phyloP scores from a whole-genome alignment of 192 early-diverging fungal species.

The Anaeromyces robustus region DNA sequence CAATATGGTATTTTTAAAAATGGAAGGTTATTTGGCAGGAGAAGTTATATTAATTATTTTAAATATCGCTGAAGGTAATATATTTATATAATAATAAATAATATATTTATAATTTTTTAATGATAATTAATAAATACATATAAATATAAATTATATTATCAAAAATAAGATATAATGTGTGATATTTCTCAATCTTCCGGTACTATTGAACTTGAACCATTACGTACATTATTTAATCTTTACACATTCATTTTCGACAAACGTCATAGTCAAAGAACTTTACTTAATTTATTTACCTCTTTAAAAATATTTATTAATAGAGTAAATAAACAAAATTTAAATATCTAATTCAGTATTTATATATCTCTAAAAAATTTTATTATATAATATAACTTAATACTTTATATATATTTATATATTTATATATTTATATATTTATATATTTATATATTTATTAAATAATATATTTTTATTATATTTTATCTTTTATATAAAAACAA shows the following conservation, averaged over 20 bases:
- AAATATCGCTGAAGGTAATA: neutral
- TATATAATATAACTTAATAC: too few species aligned
- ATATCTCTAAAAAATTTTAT: too few species aligned
- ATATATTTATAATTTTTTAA: too few species aligned
- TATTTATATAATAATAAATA: neutral
- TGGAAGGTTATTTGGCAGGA: neutral
- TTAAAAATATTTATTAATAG: neutral
- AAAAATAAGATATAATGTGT: neutral
- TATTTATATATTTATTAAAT: too few species aligned
- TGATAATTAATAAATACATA: too few species aligned
- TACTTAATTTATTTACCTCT: neutral
- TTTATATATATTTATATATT: too few species aligned
- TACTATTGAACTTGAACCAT: neutral
- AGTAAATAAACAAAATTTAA: neutral
- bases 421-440: too few species aligned
- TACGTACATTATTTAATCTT: neutral
- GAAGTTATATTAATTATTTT: neutral
- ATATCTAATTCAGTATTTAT: too few species aligned
- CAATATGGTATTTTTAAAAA: neutral
- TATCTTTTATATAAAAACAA: neutral
- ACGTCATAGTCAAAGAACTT: neutral
- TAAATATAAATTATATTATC: too few species aligned
- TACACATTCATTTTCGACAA: neutral
- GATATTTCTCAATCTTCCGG: neutral
- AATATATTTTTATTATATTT: too few species aligned